Evolutionary conservation across 805 yeast genomes (phyloP), one percentile per base, ranked within the genome.

Genomic region (Lipomyces kockii): DNA sequence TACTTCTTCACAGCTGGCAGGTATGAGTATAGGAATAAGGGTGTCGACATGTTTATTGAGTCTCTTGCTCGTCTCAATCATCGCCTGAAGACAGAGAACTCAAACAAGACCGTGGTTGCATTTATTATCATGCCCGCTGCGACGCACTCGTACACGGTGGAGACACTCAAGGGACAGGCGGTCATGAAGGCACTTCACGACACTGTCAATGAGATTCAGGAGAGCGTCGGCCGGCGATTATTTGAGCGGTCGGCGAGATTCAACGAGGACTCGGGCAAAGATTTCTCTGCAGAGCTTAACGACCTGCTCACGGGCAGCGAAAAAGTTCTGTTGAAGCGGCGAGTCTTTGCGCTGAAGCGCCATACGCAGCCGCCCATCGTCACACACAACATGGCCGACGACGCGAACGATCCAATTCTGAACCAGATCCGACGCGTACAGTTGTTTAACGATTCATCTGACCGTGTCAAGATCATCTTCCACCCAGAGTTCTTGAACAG

Each of bases 71-170:
- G 99, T 73, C 85, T 94, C 76, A 94, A 94, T 80, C 94, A 94
- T 78, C 85, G 88, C 68, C 85, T 94, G 76, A 92, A 95, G 81
- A 88, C 86, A 65, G 79, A 86, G 4, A 91, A 91, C 54, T 90
- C 97, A 5, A 91, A 89, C 74, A 90, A 89, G 83, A 94, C 98
- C 0, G 95, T 94, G 25, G 98, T 94, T 56, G 98, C 98, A 11
- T 94, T 94, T 77, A 92, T 94, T 75, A 94, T 94, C 79, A 95
- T 95, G 98, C 99, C 99, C 2, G 98, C 98, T 20, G 87, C 88
- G 61, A 93, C 97, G 65, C 89, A 90, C 74, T 93, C 98, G 0
- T 94, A 92, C 79, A 95, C 98, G 1, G 97, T 92, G 39, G 98
- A 94, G 78, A 95, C 98, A 4, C 84, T 94, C 74, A 91, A 89